Percentiles rank a stretch among this genome's conserved stretches.
Conservation (phyloP, 1,284 basidiomycete genomes). For the Pyrrhoderma noxium region DNA sequence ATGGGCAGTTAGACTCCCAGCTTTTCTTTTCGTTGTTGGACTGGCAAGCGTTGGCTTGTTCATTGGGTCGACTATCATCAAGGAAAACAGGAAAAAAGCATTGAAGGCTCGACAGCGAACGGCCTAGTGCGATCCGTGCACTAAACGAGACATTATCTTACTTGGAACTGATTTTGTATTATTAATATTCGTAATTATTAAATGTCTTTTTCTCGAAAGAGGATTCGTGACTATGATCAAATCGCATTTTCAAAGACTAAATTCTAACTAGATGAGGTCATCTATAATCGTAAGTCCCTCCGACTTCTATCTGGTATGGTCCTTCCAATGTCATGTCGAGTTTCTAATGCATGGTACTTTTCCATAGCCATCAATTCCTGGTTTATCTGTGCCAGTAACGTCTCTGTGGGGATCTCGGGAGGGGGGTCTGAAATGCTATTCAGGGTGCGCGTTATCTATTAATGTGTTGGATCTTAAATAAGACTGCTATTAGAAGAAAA, state of each 20-base stretch:
- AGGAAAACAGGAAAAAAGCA: slow-evolving; percentile 66
- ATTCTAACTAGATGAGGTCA: background rate
- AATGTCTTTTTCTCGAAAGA: background rate
- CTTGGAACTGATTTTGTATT: background rate
- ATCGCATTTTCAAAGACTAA: too few relatives aligned
- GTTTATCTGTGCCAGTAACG: slow-evolving; percentile 43
- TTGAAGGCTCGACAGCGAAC: slow-evolving; percentile 48
- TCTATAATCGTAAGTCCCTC: slow-evolving; percentile 17
- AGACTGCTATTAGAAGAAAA: background rate
- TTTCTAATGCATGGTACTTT: slow-evolving; percentile 46
- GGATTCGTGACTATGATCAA: too few relatives aligned
- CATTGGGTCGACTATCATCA: slow-evolving; percentile 66
- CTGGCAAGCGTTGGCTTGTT: slow-evolving; percentile 73
- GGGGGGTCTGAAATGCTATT: slow-evolving; percentile 43
- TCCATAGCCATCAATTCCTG: slow-evolving; percentile 57
- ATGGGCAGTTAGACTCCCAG: slow-evolving; percentile 86
- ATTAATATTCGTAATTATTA: slow-evolving; percentile 9
- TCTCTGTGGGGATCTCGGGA: slow-evolving; percentile 35
- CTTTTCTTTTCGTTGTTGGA: slow-evolving; percentile 74
- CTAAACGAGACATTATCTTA: background rate
- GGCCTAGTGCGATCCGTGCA: slow-evolving; percentile 35
- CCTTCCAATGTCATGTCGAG: slow-evolving; percentile 26
- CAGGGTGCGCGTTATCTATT: slow-evolving; percentile 45
- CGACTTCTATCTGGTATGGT: slow-evolving; percentile 22
- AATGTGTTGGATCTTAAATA: background rate